A percentile compares a stretch with the other conserved stretches of the same genome.
Conservation (phyloP, 768 basidiomycete species). For the Calocera cornea region DNA sequence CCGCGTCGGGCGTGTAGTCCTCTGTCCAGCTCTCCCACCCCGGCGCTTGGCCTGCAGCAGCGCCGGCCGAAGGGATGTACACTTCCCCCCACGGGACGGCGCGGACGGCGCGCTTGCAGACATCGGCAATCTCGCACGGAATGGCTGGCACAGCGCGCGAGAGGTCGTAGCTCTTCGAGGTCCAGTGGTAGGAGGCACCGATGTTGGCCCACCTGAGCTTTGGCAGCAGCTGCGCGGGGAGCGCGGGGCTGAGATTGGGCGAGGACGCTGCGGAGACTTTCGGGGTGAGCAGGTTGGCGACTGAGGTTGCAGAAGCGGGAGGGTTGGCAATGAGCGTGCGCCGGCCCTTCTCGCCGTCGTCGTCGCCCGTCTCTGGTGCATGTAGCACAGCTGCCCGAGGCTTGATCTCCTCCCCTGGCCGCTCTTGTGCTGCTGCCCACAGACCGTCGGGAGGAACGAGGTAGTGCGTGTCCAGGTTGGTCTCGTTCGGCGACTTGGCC, state of each 20-base stretch:
- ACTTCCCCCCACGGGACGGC: conserved; percentile 58
- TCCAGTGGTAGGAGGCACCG: conserved; percentile 96
- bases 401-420: conserved; percentile 11
- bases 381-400: conserved; percentile 11
- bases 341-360: neutral
- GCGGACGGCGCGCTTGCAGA: conserved; percentile 52
- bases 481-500: conserved; percentile 67
- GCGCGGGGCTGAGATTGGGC: conserved; percentile 36
- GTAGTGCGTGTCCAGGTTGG: conserved; percentile 83
- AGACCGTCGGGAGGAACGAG: conserved; percentile 56
- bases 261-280: conserved; percentile 58
- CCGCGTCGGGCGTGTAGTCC: conserved; percentile 87
- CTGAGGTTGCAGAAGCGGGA: conserved; percentile 46
- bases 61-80: conserved; percentile 29
- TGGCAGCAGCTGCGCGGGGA: conserved; percentile 43
- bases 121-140: conserved; percentile 36
- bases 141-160: conserved; percentile 52
- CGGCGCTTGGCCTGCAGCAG: conserved; percentile 40
- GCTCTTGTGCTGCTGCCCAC: conserved; percentile 44
- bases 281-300: conserved; percentile 39
- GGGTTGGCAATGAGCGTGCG: conserved; percentile 50
- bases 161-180: conserved; percentile 89
- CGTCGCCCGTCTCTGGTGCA: neutral
- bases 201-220: conserved; percentile 94
- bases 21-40: conserved; percentile 66